Conservation (phyloP, 2,329 filamentous ascomycete genomes). For the Akanthomyces uredinophilus region DNA sequence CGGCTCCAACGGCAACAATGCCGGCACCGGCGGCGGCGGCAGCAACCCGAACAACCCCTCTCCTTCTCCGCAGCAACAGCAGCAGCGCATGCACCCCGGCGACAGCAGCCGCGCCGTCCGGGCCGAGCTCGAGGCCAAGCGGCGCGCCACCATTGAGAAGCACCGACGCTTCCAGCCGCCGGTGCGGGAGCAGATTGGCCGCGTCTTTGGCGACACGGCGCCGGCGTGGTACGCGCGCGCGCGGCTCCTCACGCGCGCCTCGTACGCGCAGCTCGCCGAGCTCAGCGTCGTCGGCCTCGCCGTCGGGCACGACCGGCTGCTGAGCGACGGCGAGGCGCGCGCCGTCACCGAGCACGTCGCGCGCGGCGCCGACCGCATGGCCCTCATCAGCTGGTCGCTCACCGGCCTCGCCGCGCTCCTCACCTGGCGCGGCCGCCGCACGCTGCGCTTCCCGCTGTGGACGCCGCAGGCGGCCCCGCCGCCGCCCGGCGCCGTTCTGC, state of each 20-base stretch:
- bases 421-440: conserved; percentile 26
- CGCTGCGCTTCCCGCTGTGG: conserved; percentile 38
- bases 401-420: conserved; percentile 22
- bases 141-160: conserved; percentile 24
- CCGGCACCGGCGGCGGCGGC: background rate
- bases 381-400: conserved; percentile 26
- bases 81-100: background rate
- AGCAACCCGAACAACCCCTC: background rate
- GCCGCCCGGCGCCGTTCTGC: conserved; percentile 23
- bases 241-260: conserved; percentile 24
- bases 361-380: conserved; percentile 27
- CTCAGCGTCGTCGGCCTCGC: conserved; percentile 25
- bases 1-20: background rate
- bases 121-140: conserved; percentile 30
- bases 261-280: conserved; percentile 27
- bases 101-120: conserved; percentile 22
- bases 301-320: conserved; percentile 25
- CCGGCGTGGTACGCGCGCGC: conserved; percentile 29
- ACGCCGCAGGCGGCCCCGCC: conserved; percentile 31
- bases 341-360: conserved; percentile 31
- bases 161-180: conserved; percentile 26
- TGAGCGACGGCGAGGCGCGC: conserved; percentile 33
- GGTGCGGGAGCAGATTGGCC: conserved; percentile 28
- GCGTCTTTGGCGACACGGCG: conserved; percentile 24
- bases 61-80: background rate